Conservation (phyloP, 2,329 filamentous ascomycete species). For the Stagonosporopsis tanaceti region DNA sequence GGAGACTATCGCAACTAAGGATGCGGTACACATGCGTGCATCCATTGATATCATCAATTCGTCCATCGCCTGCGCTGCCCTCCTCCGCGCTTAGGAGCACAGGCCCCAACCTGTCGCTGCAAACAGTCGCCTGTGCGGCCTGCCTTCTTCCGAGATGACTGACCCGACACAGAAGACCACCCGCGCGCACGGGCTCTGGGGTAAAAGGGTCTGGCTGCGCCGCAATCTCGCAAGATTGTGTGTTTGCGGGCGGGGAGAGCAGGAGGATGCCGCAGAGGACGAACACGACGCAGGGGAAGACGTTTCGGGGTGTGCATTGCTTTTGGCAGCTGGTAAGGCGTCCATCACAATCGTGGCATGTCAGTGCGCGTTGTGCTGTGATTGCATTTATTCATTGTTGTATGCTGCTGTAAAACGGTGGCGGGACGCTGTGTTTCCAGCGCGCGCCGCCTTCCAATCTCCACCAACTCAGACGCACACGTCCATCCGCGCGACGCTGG, state of each 20-base stretch:
- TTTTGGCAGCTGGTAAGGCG: slow-evolving; percentile 6
- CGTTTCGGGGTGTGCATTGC: background rate
- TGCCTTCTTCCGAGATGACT: slow-evolving; percentile 10
- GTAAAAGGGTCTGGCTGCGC: slow-evolving; percentile 14
- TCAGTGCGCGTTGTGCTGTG: background rate
- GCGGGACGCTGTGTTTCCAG: slow-evolving; percentile 4
- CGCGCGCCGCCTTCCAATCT: background rate
- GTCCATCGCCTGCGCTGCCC: background rate
- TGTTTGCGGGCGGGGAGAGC: background rate
- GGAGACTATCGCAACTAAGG: background rate
- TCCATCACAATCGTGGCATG: slow-evolving; percentile 5
- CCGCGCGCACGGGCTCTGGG: slow-evolving; percentile 14
- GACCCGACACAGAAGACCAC: slow-evolving; percentile 4
- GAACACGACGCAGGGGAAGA: slow-evolving; percentile 11
- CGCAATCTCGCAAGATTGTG: slow-evolving; percentile 14
- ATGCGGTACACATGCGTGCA: background rate
- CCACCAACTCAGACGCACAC: slow-evolving; percentile 57
- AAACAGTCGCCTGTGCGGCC: background rate
- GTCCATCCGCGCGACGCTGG: slow-evolving; percentile 69
- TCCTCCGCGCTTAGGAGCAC: slow-evolving; percentile 13
- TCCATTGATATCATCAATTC: background rate
- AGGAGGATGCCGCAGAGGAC: slow-evolving; percentile 11
- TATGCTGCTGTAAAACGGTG: slow-evolving; percentile 2
- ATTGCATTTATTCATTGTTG: slow-evolving; percentile 1
- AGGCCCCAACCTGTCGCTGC: background rate